A percentile compares a stretch with the other conserved stretches of the same genome.
These are phyloP conservation scores for Durio zibethinus DNA, from an alignment of 345 rosid species.

Conservation along the genomic window DNA sequence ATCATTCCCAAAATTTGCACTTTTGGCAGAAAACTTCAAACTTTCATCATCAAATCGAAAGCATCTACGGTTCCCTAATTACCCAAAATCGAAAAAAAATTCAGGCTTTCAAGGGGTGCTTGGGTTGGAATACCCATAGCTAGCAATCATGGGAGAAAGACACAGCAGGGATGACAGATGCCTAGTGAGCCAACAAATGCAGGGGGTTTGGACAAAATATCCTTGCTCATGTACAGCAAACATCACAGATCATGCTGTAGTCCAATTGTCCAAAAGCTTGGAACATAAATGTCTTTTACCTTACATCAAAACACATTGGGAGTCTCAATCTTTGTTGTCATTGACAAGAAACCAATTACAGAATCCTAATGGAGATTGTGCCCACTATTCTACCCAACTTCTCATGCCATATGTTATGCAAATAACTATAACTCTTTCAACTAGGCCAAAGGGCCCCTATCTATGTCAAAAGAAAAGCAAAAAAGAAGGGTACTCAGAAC, in stretches of 20 bases:
- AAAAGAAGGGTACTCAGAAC: background rate
- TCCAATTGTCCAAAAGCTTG: conserved; percentile 9
- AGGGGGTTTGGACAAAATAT: background rate
- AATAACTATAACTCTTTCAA: background rate
- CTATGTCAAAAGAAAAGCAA: background rate
- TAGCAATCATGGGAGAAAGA: background rate
- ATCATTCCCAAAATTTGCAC: background rate
- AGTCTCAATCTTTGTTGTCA: conserved; percentile 8
- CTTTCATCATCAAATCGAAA: background rate
- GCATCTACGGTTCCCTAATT: background rate
- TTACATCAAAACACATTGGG: conserved; percentile 11
- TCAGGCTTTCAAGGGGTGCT: background rate
- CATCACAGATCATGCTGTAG: background rate
- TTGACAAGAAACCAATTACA: conserved; percentile 18
- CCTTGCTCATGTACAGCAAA: conserved; percentile 6
- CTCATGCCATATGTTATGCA: conserved; percentile 12
- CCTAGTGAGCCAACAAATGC: conserved; percentile 8
- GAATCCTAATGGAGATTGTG: conserved; percentile 10
- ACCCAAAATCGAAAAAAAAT: conserved; percentile 4
- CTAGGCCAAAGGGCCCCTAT: background rate
- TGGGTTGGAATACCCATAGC: background rate
- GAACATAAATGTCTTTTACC: conserved; percentile 1
- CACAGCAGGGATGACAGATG: background rate
- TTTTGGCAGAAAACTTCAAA: conserved; percentile 4
- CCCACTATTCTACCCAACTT: conserved; percentile 3